Conservation (phyloP, 768 basidiomycete genomes). For the Auricularia sp. region DNA sequence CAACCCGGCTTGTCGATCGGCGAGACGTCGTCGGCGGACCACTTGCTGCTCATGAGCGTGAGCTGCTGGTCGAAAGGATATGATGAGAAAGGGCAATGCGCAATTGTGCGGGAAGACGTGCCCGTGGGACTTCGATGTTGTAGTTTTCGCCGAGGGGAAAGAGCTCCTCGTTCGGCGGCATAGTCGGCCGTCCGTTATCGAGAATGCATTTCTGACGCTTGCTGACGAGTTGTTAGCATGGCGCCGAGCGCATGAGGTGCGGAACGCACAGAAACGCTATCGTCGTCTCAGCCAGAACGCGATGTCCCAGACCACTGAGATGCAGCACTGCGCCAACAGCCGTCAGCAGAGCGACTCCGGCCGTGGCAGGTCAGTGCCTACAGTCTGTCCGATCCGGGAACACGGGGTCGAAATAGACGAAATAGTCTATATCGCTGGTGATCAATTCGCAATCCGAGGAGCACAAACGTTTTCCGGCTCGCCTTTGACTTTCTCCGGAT, state of each 20-base stretch:
- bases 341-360: not conserved
- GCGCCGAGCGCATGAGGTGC: not conserved
- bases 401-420: not conserved
- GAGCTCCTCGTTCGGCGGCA: not conserved
- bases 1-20: not conserved
- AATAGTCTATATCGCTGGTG: not conserved
- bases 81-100: no score
- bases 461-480: not conserved
- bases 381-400: not conserved
- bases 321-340: not conserved
- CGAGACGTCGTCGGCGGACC: not conserved
- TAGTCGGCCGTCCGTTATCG: not conserved
- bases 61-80: not conserved
- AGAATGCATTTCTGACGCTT: slow-evolving; percentile 1
- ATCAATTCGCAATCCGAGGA: not conserved
- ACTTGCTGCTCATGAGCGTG: not conserved
- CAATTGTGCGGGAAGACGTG: not conserved
- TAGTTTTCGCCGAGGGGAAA: not conserved
- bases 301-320: not conserved
- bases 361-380: not conserved
- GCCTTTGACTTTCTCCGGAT: slow-evolving; percentile 1
- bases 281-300: slow-evolving; percentile 1
- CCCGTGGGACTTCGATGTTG: not conserved
- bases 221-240: not conserved
- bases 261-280: slow-evolving; percentile 1